Evolutionary conservation across 1,284 basidiomycete genomes (phyloP), one percentile per base, ranked within the genome.

Genomic region (Lentinula novae-zelandiae): DNA sequence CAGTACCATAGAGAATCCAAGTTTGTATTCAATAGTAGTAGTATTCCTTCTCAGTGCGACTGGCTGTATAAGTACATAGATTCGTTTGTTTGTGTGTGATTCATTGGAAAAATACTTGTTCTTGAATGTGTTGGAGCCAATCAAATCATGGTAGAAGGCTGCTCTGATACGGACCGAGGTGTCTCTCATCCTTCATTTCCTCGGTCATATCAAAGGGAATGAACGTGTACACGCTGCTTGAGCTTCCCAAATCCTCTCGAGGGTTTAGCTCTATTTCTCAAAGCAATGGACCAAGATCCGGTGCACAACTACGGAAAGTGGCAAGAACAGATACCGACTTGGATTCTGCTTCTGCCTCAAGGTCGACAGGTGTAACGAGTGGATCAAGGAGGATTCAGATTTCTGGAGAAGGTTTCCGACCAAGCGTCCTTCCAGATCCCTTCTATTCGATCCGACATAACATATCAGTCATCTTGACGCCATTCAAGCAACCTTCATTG

Each of bases 241-340:
- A 78, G 17, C 71, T 87, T 1, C 84, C 87, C 34, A 73, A 73
- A 58, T 78, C 80, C 2, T 85, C 85, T 9, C 71, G 76, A 20
- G 85, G 78, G 6, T 85, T 89, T 63, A 69, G 74, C 50, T 62
- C 81, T 40, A 76, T 69, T 36, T 64, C 75, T 20, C 12, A 38
- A 2, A 27, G 5, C 48, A 48, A 39, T 31, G 67, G 73, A 40
- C 74, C 76, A 63, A 78, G 78, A 73, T 80, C 77, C 68, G 79
- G 76, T 69, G 82, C 82, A 74, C 83, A 82, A 75, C 82, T 82
- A 65, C 81, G 80, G 73, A 90, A 90, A 78, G 82, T 82, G 64
- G 79, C 84, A 66, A 85, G 86, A 66, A 75, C 87, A 71, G 80
- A 81, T 65, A 74, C 74, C 67, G 83, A 85, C 75, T 82, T 81